Percentiles rank a stretch among this genome's conserved stretches.
Evolutionary conservation across 257 asterid genomes (phyloP).

Genomic region (Nicotiana obtusifolia): DNA sequence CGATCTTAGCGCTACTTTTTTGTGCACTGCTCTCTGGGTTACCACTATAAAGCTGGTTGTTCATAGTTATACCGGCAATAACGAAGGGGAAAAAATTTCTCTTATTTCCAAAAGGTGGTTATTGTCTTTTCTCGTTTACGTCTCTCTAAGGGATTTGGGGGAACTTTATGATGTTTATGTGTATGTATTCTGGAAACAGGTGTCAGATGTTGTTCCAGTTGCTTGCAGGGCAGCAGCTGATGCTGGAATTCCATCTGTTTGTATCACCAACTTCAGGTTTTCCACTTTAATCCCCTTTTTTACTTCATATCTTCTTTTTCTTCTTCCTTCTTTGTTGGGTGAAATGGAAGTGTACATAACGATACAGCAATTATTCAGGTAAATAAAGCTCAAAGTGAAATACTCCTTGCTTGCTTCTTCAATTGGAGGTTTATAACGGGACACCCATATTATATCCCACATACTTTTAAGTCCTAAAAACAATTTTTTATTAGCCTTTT

Average conservation of each 20-base stretch:
- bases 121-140: background rate
- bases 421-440: background rate
- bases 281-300: background rate
- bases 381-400: background rate
- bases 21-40: background rate
- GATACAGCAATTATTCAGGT: background rate
- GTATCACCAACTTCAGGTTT: constrained; percentile 93
- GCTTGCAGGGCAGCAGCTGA: constrained; percentile 99
- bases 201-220: constrained; percentile 98
- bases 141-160: background rate
- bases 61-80: background rate
- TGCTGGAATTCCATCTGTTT: constrained; percentile 93
- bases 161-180: background rate
- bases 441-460: background rate
- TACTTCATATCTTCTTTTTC: background rate
- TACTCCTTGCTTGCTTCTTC: background rate
- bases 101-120: background rate
- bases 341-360: background rate
- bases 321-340: background rate
- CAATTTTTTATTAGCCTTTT: background rate
- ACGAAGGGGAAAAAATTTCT: background rate
- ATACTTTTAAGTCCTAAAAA: background rate
- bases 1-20: background rate
- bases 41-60: background rate
- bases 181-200: constrained; percentile 34